Conservation (phyloP, 768 basidiomycete genomes). For the Kondoa malvinella region DNA sequence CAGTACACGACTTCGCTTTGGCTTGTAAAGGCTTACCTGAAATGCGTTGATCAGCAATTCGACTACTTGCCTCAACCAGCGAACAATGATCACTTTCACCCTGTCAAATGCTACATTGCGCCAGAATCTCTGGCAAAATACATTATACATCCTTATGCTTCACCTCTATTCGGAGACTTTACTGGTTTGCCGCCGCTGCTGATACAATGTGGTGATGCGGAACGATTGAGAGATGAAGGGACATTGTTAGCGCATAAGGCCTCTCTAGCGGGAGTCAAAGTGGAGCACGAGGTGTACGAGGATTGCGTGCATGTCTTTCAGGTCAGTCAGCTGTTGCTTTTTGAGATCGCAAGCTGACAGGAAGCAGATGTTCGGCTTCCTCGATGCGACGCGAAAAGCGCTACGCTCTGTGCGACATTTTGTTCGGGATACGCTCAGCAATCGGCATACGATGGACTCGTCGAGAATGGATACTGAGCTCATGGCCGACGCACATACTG, state of each 20-base stretch:
- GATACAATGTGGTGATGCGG: constrained; percentile 81
- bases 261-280: constrained; percentile 61
- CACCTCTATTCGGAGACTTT: constrained; percentile 82
- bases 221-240: constrained; percentile 87
- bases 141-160: constrained; percentile 89
- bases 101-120: constrained; percentile 84
- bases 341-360: not conserved
- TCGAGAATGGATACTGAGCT: constrained; percentile 11
- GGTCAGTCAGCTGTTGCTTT: not conserved
- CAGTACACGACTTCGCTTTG: not conserved
- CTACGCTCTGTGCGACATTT: constrained; percentile 25
- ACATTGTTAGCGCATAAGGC: constrained; percentile 87
- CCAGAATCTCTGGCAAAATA: constrained; percentile 40
- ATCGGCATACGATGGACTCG: constrained; percentile 8
- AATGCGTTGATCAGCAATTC: constrained; percentile 36
- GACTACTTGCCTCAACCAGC: constrained; percentile 59
- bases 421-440: constrained; percentile 18
- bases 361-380: constrained; percentile 26
- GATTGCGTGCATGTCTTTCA: constrained; percentile 49
- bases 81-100: constrained; percentile 70
- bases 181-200: constrained; percentile 70
- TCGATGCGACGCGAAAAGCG: constrained; percentile 26
- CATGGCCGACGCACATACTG: constrained; percentile 17
- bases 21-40: no score
- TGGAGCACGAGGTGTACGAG: constrained; percentile 39